Conservation (phyloP, 208 protist genomes). For the Leishmania braziliensis region DNA sequence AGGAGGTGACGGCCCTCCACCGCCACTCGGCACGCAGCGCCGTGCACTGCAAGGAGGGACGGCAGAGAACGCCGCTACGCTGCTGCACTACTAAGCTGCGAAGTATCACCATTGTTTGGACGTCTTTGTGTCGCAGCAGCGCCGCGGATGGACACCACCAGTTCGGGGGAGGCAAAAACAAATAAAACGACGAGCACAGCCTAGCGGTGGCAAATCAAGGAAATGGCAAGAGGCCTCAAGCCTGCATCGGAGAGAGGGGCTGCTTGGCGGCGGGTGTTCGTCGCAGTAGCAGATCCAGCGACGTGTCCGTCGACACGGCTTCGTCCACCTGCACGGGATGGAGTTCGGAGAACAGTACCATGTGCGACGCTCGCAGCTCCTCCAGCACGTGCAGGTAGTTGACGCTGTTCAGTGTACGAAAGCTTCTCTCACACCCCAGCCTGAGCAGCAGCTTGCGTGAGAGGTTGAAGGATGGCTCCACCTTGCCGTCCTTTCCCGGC, state of each 20-base stretch:
- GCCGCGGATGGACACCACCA: neutral
- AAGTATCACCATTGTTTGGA: neutral
- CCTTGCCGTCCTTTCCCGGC: neutral
- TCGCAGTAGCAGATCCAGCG: constrained; percentile 9
- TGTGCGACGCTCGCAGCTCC: constrained; percentile 15
- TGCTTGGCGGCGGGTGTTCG: neutral
- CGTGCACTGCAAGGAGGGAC: neutral
- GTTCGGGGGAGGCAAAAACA: neutral
- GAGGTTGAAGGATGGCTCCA: constrained; percentile 10
- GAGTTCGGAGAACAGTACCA: constrained; percentile 38
- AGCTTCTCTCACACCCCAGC: constrained; percentile 27
- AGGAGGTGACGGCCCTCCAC: neutral
- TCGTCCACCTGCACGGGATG: constrained; percentile 41
- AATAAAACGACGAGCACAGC: constrained; percentile 2
- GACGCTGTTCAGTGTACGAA: constrained; percentile 56
- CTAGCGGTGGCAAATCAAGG: neutral
- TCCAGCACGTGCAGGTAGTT: constrained; percentile 65
- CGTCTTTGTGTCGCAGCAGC: neutral
- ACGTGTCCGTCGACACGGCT: neutral
- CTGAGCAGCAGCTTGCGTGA: constrained; percentile 10
- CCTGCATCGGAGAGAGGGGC: neutral
- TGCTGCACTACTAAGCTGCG: neutral
- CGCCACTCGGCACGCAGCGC: neutral
- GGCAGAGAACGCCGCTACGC: neutral
- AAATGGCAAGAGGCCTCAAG: neutral